Conservation (phyloP, 176 grass and related monocot genomes). For the Ampelocalamus luodianensis region DNA sequence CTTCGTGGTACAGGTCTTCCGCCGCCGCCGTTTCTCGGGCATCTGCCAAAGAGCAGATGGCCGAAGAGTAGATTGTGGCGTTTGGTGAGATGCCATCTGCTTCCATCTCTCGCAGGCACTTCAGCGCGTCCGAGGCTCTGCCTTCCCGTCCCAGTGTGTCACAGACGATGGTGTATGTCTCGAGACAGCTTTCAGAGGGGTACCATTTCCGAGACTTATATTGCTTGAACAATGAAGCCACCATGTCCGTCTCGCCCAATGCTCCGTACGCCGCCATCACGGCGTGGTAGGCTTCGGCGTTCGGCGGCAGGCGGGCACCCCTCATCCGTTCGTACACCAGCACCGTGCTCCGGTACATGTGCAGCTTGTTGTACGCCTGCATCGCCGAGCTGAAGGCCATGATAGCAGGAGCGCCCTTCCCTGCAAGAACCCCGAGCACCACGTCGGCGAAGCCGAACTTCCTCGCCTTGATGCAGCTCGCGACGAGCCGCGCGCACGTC, state of each 20-base stretch:
- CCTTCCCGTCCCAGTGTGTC: conserved; percentile 62
- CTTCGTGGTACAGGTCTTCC: conserved; percentile 73
- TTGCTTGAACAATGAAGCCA: conserved; percentile 59
- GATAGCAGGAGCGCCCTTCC: conserved; percentile 45
- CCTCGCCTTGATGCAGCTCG: conserved; percentile 64
- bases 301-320: conserved; percentile 49
- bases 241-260: conserved; percentile 66
- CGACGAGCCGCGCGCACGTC: conserved; percentile 68
- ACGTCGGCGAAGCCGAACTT: conserved; percentile 69
- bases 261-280: conserved; percentile 63
- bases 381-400: conserved; percentile 70
- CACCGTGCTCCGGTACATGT: conserved; percentile 80
- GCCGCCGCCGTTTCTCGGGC: conserved; percentile 58
- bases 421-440: conserved; percentile 56
- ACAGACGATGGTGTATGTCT: conserved; percentile 66
- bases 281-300: conserved; percentile 58
- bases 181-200: conserved; percentile 42
- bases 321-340: conserved; percentile 62
- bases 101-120: conserved; percentile 78
- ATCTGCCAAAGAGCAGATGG: conserved; percentile 67
- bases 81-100: conserved; percentile 53
- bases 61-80: conserved; percentile 64
- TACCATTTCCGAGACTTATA: conserved; percentile 64
- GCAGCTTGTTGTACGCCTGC: conserved; percentile 89
- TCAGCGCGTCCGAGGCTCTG: conserved; percentile 67